Evolutionary conservation across 2,329 filamentous ascomycete species (phyloP).

Genomic region (Pseudogymnoascus sp.): DNA sequence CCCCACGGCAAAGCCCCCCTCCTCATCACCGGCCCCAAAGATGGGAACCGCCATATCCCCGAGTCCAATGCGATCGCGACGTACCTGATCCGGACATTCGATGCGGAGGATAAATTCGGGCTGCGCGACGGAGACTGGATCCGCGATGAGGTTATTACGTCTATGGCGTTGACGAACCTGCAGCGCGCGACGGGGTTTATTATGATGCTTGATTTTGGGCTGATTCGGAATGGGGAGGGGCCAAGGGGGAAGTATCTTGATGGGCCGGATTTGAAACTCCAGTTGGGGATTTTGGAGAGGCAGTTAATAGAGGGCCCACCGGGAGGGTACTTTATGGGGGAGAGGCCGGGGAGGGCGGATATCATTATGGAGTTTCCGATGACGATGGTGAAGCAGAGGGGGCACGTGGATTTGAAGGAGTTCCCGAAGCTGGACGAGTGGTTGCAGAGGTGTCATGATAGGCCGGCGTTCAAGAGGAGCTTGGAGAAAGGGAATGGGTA

Average conservation of each 20-base stretch:
- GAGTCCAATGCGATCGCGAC: slow-evolving; percentile 27
- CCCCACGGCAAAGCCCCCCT: slow-evolving; percentile 80
- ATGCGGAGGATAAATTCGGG: slow-evolving; percentile 24
- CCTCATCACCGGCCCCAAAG: slow-evolving; percentile 35
- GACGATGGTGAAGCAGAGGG: slow-evolving; percentile 27
- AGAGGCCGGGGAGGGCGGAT: slow-evolving; percentile 28
- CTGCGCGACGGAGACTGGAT: slow-evolving; percentile 21
- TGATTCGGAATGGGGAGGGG: slow-evolving; percentile 15
- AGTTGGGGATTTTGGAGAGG: slow-evolving; percentile 20
- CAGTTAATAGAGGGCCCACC: slow-evolving; percentile 19
- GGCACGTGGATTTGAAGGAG: slow-evolving; percentile 27
- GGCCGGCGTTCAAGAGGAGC: slow-evolving; percentile 28
- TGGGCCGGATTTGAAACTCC: slow-evolving; percentile 20
- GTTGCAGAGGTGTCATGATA: slow-evolving; percentile 25
- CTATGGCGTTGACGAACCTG: slow-evolving; percentile 25
- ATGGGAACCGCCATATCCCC: slow-evolving; percentile 22
- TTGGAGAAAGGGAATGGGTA: slow-evolving; percentile 29
- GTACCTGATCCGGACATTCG: slow-evolving; percentile 30
- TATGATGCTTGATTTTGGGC: slow-evolving; percentile 22
- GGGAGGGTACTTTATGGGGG: slow-evolving; percentile 27
- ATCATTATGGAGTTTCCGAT: slow-evolving; percentile 30
- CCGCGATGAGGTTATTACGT: slow-evolving; percentile 26
- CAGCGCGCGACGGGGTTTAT: slow-evolving; percentile 20
- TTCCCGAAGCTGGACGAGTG: slow-evolving; percentile 29
- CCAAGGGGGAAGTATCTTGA: slow-evolving; percentile 17